Evolutionary conservation across 306 rosid species (phyloP), one percentile per base, ranked within the genome.

Genomic region (Macrotyloma uniflorum): DNA sequence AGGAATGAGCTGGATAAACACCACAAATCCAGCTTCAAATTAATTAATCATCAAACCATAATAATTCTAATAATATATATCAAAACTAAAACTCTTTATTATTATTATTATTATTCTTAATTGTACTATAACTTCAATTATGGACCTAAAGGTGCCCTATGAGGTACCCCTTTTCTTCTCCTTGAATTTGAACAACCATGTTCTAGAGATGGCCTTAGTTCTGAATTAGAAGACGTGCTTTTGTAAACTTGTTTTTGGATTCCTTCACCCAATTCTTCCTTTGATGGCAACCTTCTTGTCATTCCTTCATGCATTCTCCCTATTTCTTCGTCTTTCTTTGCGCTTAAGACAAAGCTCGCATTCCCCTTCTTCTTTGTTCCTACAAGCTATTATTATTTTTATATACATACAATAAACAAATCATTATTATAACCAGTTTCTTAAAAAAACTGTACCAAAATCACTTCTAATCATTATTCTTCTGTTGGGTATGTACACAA

Each of bases 101-200:
- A n/a, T n/a, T 40, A 11, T 36, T 8, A 36, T 35, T 33, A 33
- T 35, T 38, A 38, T 38, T 38, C 43, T 38, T 38, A 38, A 8
- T 38, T 9, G 13, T 38, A 38, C 43, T 38, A 38, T 74, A 24
- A 51, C 11, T 58, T 82, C 81, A 35, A 38, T 74, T 66, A 86
- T 70, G 88, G 76, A 1, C 91, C 86, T 66, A 91, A 84, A 81
- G 96, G 96, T 68, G 93, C 90, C 77, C 96, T 89, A 32, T 68
- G 90, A 42, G 93, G 96, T 59, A 81, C 77, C 51, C 96, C 93
- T 70, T 91, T 91, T 71, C 96, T 89, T 84, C 93, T 91, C 68
- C 90, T 89, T 84, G 90, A 78, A 82, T 85, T 89, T 70, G 96
- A 87, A 43, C 67, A 78, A 51, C 42, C 45, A 33, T 65, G 78